Conservation (phyloP, 805 yeast species). For the Lipomyces starkeyi region DNA sequence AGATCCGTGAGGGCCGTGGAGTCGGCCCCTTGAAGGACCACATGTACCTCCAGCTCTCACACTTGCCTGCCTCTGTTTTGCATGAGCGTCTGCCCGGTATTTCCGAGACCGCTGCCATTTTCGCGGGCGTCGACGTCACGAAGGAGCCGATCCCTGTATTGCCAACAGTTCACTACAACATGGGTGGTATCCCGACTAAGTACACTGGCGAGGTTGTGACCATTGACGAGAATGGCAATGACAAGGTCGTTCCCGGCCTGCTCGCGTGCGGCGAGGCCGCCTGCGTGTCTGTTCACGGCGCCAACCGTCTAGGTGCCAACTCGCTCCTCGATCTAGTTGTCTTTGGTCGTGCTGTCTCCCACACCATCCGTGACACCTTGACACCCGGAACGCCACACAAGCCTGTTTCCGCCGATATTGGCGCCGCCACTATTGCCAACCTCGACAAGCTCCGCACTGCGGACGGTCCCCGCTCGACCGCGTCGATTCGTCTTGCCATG, state of each 20-base stretch:
- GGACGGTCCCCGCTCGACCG: slow-evolving; percentile 78
- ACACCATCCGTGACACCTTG: slow-evolving; percentile 82
- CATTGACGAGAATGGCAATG: slow-evolving; percentile 83
- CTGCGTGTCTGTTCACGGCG: slow-evolving; percentile 99
- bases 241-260: slow-evolving; percentile 88
- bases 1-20: slow-evolving; percentile 98
- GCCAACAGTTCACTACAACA: slow-evolving; percentile 98
- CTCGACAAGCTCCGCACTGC: slow-evolving; percentile 89
- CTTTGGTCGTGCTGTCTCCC: slow-evolving; percentile 97
- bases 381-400: slow-evolving; percentile 88
- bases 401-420: slow-evolving; percentile 83
- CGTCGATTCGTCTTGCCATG: slow-evolving; percentile 89
- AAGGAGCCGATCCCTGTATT: slow-evolving; percentile 98
- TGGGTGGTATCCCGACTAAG: slow-evolving; percentile 99
- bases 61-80: slow-evolving; percentile 88
- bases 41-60: slow-evolving; percentile 91
- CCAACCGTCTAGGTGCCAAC: slow-evolving; percentile 98
- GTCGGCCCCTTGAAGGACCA: slow-evolving; percentile 97
- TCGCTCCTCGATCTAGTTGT: slow-evolving; percentile 95
- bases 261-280: slow-evolving; percentile 99
- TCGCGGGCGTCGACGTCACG: slow-evolving; percentile 99
- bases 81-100: slow-evolving; percentile 98
- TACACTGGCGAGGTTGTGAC: slow-evolving; percentile 95
- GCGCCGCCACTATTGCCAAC: slow-evolving; percentile 87
- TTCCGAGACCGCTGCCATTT: slow-evolving; percentile 96